Evolutionary conservation across 495 filamentous ascomycete genomes (phyloP).

Genomic region (Geoglossum glabrum): DNA sequence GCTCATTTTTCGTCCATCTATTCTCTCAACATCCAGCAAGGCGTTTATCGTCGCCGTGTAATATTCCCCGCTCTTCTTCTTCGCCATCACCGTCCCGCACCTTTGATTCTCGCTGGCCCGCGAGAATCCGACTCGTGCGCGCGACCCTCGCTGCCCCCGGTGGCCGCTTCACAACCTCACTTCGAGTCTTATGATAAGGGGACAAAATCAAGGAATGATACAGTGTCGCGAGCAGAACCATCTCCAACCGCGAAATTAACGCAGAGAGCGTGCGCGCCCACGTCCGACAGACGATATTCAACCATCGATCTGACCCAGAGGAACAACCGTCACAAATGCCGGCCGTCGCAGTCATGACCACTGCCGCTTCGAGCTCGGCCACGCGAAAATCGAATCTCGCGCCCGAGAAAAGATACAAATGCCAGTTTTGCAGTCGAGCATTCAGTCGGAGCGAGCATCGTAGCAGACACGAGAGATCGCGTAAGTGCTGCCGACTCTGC

Average conservation of each 20-base stretch:
- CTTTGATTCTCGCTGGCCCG: background rate
- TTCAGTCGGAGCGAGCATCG: constrained; percentile 96
- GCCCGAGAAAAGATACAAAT: constrained; percentile 97
- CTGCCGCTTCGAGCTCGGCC: constrained; percentile 23
- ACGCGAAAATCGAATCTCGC: constrained; percentile 38
- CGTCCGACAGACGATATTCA: background rate
- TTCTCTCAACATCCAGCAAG: background rate
- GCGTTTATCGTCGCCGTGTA: background rate
- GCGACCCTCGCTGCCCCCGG: background rate
- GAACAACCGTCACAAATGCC: constrained; percentile 24
- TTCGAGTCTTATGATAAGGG: background rate
- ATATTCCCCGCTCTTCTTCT: background rate
- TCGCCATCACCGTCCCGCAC: background rate
- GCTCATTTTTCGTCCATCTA: background rate
- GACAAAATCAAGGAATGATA: background rate
- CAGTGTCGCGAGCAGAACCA: background rate
- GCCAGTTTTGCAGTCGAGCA: constrained; percentile 92
- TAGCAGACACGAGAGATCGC: constrained; percentile 89
- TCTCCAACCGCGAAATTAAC: constrained; percentile 2
- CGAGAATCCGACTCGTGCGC: background rate
- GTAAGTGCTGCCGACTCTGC: constrained; percentile 39
- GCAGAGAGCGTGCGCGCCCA: background rate
- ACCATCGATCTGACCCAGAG: background rate
- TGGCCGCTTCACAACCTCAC: background rate
- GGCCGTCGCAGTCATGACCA: constrained; percentile 35